Percentiles rank a stretch among this genome's conserved stretches.
Evolutionary conservation across 495 filamentous ascomycete genomes (phyloP).

Genomic region (Penicillium flavigenum): DNA sequence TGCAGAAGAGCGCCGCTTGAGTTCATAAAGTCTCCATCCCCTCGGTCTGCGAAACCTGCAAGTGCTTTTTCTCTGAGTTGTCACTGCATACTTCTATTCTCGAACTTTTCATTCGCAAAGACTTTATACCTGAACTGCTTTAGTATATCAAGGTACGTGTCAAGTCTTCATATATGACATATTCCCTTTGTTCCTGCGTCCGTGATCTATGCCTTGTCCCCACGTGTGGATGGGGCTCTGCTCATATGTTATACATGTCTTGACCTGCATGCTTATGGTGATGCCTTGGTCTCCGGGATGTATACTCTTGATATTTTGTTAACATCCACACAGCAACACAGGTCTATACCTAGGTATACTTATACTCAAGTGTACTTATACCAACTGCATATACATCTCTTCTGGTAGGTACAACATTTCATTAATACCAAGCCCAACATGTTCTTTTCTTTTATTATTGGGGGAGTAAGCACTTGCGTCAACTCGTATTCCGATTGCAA

Average conservation of each 20-base stretch:
- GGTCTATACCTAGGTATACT: not conserved
- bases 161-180: constrained; percentile 2
- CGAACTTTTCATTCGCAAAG: constrained; percentile 14
- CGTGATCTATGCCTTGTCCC: not conserved
- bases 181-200: constrained; percentile 5
- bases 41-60: constrained; percentile 31
- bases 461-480: not conserved
- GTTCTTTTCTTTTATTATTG: not conserved
- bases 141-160: constrained; percentile 7
- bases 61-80: constrained; percentile 37
- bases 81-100: constrained; percentile 25
- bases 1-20: constrained; percentile 40
- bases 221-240: constrained; percentile 7
- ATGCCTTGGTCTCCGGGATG: not conserved
- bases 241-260: not conserved
- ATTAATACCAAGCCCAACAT: not conserved
- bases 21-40: constrained; percentile 41
- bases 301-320: not conserved
- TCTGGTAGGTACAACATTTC: constrained; percentile 2
- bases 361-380: not conserved
- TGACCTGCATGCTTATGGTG: not conserved
- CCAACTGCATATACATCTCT: not conserved
- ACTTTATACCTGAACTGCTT: constrained; percentile 2
- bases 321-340: not conserved
- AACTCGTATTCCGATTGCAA: constrained; percentile 8